A percentile compares a stretch with the other conserved stretches of the same genome.
Evolutionary conservation across 495 filamentous ascomycete species (phyloP).

Genomic region (Bacidia gigantensis): DNA sequence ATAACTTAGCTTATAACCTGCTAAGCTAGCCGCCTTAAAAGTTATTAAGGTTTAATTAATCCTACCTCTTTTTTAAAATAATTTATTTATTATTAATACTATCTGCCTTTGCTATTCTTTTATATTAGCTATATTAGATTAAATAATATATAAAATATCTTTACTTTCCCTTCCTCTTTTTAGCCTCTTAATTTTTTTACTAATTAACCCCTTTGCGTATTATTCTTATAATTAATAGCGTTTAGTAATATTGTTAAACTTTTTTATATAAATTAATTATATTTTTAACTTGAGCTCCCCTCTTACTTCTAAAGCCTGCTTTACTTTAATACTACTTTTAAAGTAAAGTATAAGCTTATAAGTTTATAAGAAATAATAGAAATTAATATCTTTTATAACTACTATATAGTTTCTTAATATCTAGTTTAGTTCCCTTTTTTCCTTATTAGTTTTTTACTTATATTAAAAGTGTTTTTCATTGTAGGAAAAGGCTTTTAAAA

Average conservation of each 20-base stretch:
- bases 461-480: not conserved
- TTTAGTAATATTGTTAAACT: too few species aligned
- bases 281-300: not conserved
- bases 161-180: too few species aligned
- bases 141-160: too few species aligned
- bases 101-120: too few species aligned
- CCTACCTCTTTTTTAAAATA: too few species aligned
- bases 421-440: not conserved
- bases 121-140: too few species aligned
- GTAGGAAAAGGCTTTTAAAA: not conserved
- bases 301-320: slow-evolving; percentile 6
- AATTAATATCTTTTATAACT: slow-evolving; percentile 4
- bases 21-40: not conserved
- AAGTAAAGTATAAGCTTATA: not conserved
- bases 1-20: not conserved
- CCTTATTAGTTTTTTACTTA: not conserved
- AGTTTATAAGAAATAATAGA: not conserved
- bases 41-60: slow-evolving; percentile 2
- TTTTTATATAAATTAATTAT: slow-evolving; percentile 2
- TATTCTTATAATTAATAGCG: too few species aligned
- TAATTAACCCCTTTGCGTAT: too few species aligned
- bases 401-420: not conserved
- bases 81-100: too few species aligned
- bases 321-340: slow-evolving; percentile 2
- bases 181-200: too few species aligned